These are phyloP conservation scores for Canariomyces notabilis DNA, from an alignment of 2,329 filamentous ascomycete species.

Conservation along the genomic window DNA sequence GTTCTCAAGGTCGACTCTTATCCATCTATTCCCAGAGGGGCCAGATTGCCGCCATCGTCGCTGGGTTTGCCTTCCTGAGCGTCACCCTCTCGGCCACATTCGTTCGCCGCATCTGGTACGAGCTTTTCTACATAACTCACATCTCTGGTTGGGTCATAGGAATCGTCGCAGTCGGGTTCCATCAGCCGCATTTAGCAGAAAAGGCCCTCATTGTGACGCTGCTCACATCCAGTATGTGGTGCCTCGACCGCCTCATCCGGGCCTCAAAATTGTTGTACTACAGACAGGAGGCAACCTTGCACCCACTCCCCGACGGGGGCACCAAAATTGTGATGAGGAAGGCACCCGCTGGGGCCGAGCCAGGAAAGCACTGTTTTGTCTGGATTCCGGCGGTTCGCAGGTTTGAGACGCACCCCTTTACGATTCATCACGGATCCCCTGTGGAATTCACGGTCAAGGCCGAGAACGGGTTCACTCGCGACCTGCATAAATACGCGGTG, in stretches of 20 bases:
- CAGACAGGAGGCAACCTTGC: slow-evolving; percentile 48
- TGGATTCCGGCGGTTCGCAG: slow-evolving; percentile 56
- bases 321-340: slow-evolving; percentile 52
- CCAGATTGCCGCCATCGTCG: slow-evolving; percentile 45
- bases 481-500: slow-evolving; percentile 47
- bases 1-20: slow-evolving; percentile 22
- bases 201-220: slow-evolving; percentile 40
- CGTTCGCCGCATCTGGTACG: slow-evolving; percentile 47
- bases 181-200: slow-evolving; percentile 43
- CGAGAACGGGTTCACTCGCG: slow-evolving; percentile 54
- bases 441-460: slow-evolving; percentile 56
- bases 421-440: slow-evolving; percentile 48
- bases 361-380: slow-evolving; percentile 59
- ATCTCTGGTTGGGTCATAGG: slow-evolving; percentile 44
- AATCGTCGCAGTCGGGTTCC: slow-evolving; percentile 45
- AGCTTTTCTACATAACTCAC: slow-evolving; percentile 52
- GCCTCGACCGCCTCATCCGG: slow-evolving; percentile 46
- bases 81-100: slow-evolving; percentile 40
- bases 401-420: slow-evolving; percentile 60
- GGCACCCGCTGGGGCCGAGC: slow-evolving; percentile 40
- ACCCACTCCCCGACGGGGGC: slow-evolving; percentile 48
- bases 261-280: slow-evolving; percentile 39
- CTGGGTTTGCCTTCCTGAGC: slow-evolving; percentile 42
- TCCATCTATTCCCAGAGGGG: slow-evolving; percentile 31
- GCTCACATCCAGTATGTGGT: slow-evolving; percentile 44